Evolutionary conservation across 2,329 filamentous ascomycete genomes (phyloP), one percentile per base, ranked within the genome.

Genomic region (Alternaria consortialis): DNA sequence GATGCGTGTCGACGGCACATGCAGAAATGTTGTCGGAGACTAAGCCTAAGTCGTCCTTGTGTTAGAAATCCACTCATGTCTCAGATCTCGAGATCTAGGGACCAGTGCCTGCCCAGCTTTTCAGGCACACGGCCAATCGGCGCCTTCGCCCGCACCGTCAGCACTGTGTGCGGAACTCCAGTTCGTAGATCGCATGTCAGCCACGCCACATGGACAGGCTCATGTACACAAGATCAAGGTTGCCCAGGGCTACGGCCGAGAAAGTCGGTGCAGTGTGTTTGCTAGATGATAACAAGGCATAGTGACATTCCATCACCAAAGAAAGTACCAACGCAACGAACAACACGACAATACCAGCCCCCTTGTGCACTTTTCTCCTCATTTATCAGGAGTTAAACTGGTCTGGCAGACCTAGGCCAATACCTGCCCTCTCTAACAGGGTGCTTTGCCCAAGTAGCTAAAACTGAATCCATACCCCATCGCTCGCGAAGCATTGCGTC

Each of bases 81-180:
- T 58, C 46, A 58, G 43, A 57, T 60, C 44, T 32, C 43, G n/a
- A 40, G 13, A 23, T 48, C 34, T 20, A 20, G 31, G 15, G 20
- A 37, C 27, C 44, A 23, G 20, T 37, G 23, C 32, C 20, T 47
- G 17, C 40, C 39, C 13, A 48, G 27, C 32, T 39, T 32, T 40
- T 52, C 63, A 64, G 61, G 63, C 44, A 64, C 63, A 36, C 63
- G 42, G 34, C 63, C 63, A 66, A 66, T 66, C 58, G 54, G 60
- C 53, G 31, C 31, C 4, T n/a, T 42, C 39, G n/a, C 32, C 59
- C 32, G 42, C 29, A 48, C 44, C 46, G 37, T 31, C n/a, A 50
- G 40, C 36, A 48, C 39, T 34, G 56, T 23, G 13, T 17, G 17
- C 27, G 17, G n/a, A 20, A 11, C 42, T 20, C 40, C 5, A 43